These are phyloP conservation scores for Xerocomus spinulosus DNA, from an alignment of 768 basidiomycete species.

Conservation along the genomic window DNA sequence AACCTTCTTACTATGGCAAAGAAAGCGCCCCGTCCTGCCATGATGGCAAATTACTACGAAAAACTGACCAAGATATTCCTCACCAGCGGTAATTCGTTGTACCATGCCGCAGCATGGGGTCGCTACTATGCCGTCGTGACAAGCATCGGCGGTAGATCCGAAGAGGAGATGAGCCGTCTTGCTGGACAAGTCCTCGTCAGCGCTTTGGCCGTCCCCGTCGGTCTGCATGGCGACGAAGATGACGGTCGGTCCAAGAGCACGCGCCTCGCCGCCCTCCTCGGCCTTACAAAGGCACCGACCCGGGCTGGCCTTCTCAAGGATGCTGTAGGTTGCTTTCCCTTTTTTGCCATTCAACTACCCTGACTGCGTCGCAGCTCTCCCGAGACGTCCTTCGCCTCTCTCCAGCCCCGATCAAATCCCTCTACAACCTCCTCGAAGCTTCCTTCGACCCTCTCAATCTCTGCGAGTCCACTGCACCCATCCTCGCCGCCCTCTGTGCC, in stretches of 20 bases:
- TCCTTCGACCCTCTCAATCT: conserved; percentile 91
- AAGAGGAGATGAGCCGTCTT: conserved; percentile 75
- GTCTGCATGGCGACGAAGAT: conserved; percentile 48
- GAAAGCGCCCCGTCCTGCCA: conserved; percentile 84
- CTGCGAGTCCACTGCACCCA: conserved; percentile 70
- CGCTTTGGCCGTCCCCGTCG: conserved; percentile 90
- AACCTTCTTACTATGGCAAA: conserved; percentile 91
- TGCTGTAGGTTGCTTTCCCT: conserved; percentile 54
- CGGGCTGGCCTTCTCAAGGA: conserved; percentile 82
- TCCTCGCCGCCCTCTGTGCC: conserved; percentile 58
- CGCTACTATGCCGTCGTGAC: conserved; percentile 73
- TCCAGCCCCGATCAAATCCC: conserved; percentile 63
- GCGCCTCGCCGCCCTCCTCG: conserved; percentile 82
- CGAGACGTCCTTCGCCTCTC: conserved; percentile 80
- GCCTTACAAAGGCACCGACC: conserved; percentile 78
- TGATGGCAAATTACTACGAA: conserved; percentile 99
- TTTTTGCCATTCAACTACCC: not conserved
- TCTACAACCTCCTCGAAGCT: conserved; percentile 88
- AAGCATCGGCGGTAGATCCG: conserved; percentile 65
- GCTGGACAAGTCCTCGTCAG: conserved; percentile 90
- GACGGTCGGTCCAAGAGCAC: conserved; percentile 61
- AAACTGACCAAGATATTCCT: conserved; percentile 96
- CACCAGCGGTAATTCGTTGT: conserved; percentile 90
- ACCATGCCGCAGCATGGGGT: conserved; percentile 95
- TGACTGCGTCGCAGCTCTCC: conserved; percentile 53